Evolutionary conservation across 2,329 filamentous ascomycete genomes (phyloP), one percentile per base, ranked within the genome.

Genomic region (Cladorrhinum sp.): DNA sequence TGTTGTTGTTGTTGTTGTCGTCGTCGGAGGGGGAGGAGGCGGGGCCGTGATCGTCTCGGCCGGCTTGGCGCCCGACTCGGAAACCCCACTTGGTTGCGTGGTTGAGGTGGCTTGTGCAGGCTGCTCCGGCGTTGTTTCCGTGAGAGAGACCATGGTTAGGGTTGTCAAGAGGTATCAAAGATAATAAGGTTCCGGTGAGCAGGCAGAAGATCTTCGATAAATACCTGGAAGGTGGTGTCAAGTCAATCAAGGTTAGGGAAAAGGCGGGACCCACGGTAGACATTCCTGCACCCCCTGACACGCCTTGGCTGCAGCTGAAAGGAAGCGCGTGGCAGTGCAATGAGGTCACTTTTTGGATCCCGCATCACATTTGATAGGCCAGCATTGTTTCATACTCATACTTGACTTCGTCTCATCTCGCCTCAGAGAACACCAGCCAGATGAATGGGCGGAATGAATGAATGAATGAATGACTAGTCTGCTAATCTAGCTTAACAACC

Each of bases 21-120:
- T n/a, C n/a, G n/a, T n/a, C n/a, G n/a, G n/a, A n/a, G n/a, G n/a
- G n/a, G n/a, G n/a, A n/a, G n/a, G n/a, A n/a, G 39, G 55, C 48
- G 5, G 55, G 24, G 9, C 56, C 39, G 23, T 30, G 39, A 48
- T 55, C 51, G 60, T 60, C 16, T 58, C 57, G 20, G 56, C 61
- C 48, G 50, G 58, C 56, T 61, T 63, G 61, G 56, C 58, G 54
- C n/a, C 53, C 14, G 61, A 12, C 24, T 36, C 39, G 30, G 18
- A 26, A 24, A 21, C 20, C 52, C 52, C 58, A 49, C 56, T 53
- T 18, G 28, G 30, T 28, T 16, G 18, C 24, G 52, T 49, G 53
- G 48, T 33, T 36, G 46, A 24, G 48, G n/a, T 18, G 50, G 50
- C 24, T 46, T 56, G n/a, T 20, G 42, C 10, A 46, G 42, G 7